Conservation (phyloP, 176 grass and related monocot species). For the Poa pratensis region DNA sequence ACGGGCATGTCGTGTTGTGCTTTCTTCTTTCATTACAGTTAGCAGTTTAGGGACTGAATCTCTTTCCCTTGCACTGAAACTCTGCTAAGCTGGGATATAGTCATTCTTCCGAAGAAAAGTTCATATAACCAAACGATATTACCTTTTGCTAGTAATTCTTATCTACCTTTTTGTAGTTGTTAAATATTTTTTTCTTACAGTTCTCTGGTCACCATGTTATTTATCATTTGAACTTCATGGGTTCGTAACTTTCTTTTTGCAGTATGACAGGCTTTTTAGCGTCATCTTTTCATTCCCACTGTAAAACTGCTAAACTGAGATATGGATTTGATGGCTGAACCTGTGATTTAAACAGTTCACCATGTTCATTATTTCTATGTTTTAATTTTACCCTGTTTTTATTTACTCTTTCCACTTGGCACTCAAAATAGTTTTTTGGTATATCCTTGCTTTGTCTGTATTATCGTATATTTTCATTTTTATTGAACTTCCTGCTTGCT, state of each 20-base stretch:
- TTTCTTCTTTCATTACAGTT: not conserved
- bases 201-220: not conserved
- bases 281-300: not conserved
- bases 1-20: not conserved
- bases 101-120: not conserved
- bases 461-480: constrained; percentile 28
- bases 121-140: not conserved
- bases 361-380: constrained; percentile 5
- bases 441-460: constrained; percentile 32
- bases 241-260: not conserved
- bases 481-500: constrained; percentile 19
- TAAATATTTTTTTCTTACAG: not conserved
- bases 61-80: not conserved
- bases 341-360: not conserved
- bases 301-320: not conserved
- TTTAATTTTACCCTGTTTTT: constrained; percentile 3
- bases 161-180: not conserved
- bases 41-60: not conserved
- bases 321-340: not conserved
- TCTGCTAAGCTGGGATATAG: not conserved
- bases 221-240: not conserved
- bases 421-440: not conserved
- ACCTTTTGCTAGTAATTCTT: not conserved
- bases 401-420: not conserved
- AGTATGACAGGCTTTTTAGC: not conserved